Conservation (phyloP, 257 asterid species). For the Cordia subcordata region DNA sequence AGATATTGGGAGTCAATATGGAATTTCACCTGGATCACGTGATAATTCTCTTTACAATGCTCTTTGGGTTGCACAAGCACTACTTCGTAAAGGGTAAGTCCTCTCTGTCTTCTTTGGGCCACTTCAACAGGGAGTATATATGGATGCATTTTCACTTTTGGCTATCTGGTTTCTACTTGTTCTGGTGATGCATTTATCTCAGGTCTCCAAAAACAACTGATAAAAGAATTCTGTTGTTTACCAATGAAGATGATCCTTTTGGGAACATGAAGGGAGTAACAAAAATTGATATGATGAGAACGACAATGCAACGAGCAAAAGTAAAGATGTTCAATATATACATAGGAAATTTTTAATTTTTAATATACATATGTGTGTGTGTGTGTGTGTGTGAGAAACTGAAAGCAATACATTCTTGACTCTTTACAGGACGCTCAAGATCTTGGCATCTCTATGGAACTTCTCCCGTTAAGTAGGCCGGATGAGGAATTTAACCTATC, state of each 20-base stretch:
- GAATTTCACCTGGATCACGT: conserved; percentile 78
- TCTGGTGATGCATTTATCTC: conserved; percentile 20
- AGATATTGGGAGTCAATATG: conserved; percentile 79
- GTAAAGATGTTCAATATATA: conserved; percentile 27
- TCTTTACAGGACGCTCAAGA: conserved; percentile 90
- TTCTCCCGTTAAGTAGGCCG: conserved; percentile 75
- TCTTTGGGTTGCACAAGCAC: conserved; percentile 95
- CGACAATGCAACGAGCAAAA: conserved; percentile 91
- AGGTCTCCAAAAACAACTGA: conserved; percentile 81
- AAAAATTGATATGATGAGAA: conserved; percentile 91
- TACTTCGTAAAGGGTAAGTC: conserved; percentile 85
- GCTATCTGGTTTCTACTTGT: conserved; percentile 13
- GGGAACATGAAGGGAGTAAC: conserved; percentile 73
- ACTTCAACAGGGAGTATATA: conserved; percentile 6
- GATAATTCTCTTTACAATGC: conserved; percentile 94
- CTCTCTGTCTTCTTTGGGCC: conserved; percentile 10
- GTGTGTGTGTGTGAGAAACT: background rate
- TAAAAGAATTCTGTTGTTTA: conserved; percentile 75
- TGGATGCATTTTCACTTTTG: conserved; percentile 8
- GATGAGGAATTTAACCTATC: conserved; percentile 76
- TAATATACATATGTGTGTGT: background rate
- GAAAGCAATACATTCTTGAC: background rate
- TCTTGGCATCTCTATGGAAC: conserved; percentile 84
- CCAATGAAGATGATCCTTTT: conserved; percentile 98
- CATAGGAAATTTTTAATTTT: no score